A percentile compares a stretch with the other conserved stretches of the same genome.
Evolutionary conservation across 1,284 basidiomycete species (phyloP).

Genomic region (Moniliophthora roreri): DNA sequence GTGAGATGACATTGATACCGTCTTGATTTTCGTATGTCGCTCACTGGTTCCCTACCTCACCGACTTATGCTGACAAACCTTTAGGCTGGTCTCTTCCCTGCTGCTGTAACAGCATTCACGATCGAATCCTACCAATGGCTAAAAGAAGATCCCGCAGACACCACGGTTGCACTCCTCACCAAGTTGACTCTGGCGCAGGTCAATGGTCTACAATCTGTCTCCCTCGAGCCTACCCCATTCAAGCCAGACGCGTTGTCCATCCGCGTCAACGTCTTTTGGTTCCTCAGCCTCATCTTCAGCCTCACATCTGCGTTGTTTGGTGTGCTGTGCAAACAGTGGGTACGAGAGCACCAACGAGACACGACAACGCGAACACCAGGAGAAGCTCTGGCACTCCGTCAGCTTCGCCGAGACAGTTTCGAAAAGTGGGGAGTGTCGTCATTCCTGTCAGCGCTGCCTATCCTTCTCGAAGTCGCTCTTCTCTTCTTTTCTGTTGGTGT

Average conservation of each 20-base stretch:
- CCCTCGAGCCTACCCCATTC: not conserved
- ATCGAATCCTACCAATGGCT: slow-evolving; percentile 8
- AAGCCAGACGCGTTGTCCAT: not conserved
- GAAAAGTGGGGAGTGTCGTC: not conserved
- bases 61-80: not conserved
- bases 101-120: slow-evolving; percentile 3
- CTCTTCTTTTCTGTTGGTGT: slow-evolving; percentile 5
- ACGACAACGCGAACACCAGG: not conserved
- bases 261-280: slow-evolving; percentile 5
- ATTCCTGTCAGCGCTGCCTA: not conserved
- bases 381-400: not conserved
- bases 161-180: not conserved
- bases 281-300: slow-evolving; percentile 11
- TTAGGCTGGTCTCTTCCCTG: slow-evolving; percentile 4
- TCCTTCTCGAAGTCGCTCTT: not conserved
- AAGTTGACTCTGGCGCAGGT: not conserved
- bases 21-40: slow-evolving; percentile 5
- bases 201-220: not conserved
- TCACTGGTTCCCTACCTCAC: not conserved
- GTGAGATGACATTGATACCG: slow-evolving; percentile 1
- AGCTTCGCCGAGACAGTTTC: not conserved
- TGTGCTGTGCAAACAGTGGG: slow-evolving; percentile 13
- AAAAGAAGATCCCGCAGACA: not conserved
- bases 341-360: slow-evolving; percentile 10
- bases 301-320: slow-evolving; percentile 7